Evolutionary conservation across 2,329 filamentous ascomycete genomes (phyloP).

Genomic region (Penicillium digitatum): DNA sequence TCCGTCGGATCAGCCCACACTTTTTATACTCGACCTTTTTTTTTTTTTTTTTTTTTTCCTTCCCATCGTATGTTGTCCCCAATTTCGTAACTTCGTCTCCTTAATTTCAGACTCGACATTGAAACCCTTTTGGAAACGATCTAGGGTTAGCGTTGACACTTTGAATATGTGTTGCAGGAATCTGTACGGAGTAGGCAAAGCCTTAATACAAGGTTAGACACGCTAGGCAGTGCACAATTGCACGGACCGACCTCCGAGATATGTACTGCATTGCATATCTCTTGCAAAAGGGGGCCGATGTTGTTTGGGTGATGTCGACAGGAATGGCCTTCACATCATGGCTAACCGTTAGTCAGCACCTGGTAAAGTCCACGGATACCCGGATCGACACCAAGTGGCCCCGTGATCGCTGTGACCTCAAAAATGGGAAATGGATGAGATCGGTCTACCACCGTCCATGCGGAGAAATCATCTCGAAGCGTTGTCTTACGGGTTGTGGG

Average conservation of each 20-base stretch:
- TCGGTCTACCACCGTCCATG: no score
- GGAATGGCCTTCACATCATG: no score
- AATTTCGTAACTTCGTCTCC: not conserved
- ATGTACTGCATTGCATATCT: not conserved
- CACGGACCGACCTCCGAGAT: not conserved
- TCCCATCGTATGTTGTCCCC: not conserved
- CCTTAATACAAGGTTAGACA: not conserved
- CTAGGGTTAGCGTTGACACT: not conserved
- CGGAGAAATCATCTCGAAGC: no score
- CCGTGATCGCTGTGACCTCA: no score
- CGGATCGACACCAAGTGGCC: no score
- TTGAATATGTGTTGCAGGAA: not conserved
- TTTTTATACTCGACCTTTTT: no score
- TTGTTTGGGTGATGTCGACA: no score
- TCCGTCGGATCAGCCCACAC: conserved; percentile 7
- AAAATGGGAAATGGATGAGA: not conserved
- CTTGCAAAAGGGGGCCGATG: no score
- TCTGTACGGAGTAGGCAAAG: not conserved
- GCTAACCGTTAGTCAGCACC: no score
- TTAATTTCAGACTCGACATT: not conserved
- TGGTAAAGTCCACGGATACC: no score
- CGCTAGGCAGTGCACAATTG: not conserved
- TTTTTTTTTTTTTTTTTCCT: no score
- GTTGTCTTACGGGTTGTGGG: no score
- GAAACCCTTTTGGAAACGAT: not conserved